A percentile compares a stretch with the other conserved stretches of the same genome.
Conservation (phyloP, 805 yeast genomes). For the Wickerhamiella azymoides region DNA sequence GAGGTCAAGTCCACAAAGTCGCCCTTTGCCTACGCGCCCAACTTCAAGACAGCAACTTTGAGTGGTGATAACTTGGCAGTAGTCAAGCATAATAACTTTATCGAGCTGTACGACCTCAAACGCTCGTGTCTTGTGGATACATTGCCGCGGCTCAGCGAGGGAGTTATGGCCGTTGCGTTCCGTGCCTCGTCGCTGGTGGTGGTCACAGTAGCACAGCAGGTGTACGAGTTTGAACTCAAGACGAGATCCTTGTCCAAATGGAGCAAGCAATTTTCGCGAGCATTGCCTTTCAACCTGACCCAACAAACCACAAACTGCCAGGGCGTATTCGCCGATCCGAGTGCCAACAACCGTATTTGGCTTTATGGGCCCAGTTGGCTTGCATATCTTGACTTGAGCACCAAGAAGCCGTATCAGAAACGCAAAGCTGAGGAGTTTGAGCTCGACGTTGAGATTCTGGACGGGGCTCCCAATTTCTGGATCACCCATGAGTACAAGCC, state of each 20-base stretch:
- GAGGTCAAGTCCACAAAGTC: background rate
- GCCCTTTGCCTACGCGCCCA: constrained; percentile 27
- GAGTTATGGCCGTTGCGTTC: constrained; percentile 50
- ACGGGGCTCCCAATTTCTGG: constrained; percentile 36
- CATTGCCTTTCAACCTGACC: constrained; percentile 51
- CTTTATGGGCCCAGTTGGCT: constrained; percentile 81
- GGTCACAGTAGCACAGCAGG: constrained; percentile 57
- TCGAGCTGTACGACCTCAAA: constrained; percentile 34
- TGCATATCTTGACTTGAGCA: constrained; percentile 51
- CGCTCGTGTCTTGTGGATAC: constrained; percentile 23
- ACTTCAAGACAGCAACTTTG: constrained; percentile 40
- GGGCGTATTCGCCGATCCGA: constrained; percentile 47
- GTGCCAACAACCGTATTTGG: constrained; percentile 44
- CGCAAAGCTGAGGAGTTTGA: constrained; percentile 23
- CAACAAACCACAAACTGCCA: constrained; percentile 50
- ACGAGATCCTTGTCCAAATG: constrained; percentile 42
- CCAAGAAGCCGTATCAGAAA: constrained; percentile 38
- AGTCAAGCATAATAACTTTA: constrained; percentile 50
- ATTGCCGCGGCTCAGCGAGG: constrained; percentile 45
- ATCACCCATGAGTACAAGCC: constrained; percentile 64
- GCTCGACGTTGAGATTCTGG: constrained; percentile 12
- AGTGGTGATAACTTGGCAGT: constrained; percentile 38
- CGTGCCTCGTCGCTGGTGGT: constrained; percentile 43
- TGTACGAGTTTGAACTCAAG: constrained; percentile 49
- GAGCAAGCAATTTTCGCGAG: constrained; percentile 66